Base-by-base conservation (phyloP, 768 basidiomycete genomes). In the Pholiota conissans region DNA sequence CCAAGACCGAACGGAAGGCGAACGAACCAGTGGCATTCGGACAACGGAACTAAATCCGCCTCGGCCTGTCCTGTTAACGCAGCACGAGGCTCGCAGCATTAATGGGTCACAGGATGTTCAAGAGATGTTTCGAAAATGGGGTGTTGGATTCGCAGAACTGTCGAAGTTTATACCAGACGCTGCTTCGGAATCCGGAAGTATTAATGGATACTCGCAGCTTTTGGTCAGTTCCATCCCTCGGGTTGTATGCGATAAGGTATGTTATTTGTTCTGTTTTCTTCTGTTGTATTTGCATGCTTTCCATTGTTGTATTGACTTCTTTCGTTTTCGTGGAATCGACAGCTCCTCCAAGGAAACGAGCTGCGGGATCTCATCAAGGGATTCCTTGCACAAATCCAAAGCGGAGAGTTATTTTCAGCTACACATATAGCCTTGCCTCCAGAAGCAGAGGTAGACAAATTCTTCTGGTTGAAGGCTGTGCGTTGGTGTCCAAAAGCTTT, bases 401-500 rank as follows among this genome's bases (percentile, higher is more conserved):
- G 70, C 42, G 70, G 69, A 57, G 81, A 84, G 54, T 67, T 72
- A 59, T 66, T 68, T 52, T 60, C 59, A 56, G 65, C 65, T 28
- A 61, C 65, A 52, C 60, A 51, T 73, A 71, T 60, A 67, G 14
- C 65, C 64, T 57, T 54, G 53, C 60, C 45, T 49, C 58, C 53
- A 57, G 62, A 51, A 54, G 53, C 46, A 32, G 64, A 65, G 37
- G 47, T 52, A 52, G 71, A 67, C 40, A 73, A 74, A 49, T 72
- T 74, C 56, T 50, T 65, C 66, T 93, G 93, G 93, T 72, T 90
- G 65, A 83, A 81, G 66, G 86, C 85, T 45, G 69, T 95, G 37
- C 84, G 91, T 24, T 86, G 83, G 79, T 95, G 91, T 69, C 97
- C 97, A n/a, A 79, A 78, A 50, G 85, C 82, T 53, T 77, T 98